These are phyloP conservation scores for Xylariaceae sp. DNA, from an alignment of 2,329 filamentous ascomycete genomes.

Conservation along the genomic window DNA sequence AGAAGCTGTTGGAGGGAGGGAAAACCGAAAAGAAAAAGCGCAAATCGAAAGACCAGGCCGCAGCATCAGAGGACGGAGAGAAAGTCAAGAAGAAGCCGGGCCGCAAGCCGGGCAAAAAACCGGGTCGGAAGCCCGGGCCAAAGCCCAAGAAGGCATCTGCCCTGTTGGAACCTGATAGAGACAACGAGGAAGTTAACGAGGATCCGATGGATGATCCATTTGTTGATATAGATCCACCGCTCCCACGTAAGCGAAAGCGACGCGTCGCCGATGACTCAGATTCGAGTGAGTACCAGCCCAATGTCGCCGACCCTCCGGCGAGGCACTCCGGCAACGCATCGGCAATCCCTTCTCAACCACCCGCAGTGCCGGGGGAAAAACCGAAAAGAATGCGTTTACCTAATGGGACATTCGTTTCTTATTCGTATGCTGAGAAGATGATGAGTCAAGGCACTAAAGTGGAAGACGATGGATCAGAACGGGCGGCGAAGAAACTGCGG, in stretches of 20 bases:
- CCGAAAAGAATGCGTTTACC: constrained; percentile 16
- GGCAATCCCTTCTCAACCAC: constrained; percentile 4
- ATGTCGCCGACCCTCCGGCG: constrained; percentile 24
- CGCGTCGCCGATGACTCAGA: constrained; percentile 24
- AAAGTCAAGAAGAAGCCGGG: constrained; percentile 30
- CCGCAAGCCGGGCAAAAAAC: constrained; percentile 31
- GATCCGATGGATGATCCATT: constrained; percentile 27
- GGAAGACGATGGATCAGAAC: constrained; percentile 23
- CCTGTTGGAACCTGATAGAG: constrained; percentile 27
- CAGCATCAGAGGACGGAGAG: constrained; percentile 23
- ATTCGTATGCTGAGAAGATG: constrained; percentile 7
- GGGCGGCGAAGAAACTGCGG: constrained; percentile 23
- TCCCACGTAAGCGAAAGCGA: constrained; percentile 30
- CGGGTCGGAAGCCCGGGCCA: constrained; percentile 29
- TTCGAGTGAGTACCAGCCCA: constrained; percentile 29
- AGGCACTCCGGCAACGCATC: constrained; percentile 21
- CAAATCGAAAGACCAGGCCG: constrained; percentile 29
- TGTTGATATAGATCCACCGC: constrained; percentile 18
- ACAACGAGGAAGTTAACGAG: constrained; percentile 27
- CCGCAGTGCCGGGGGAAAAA: constrained; percentile 1
- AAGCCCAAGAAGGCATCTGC: constrained; percentile 34
- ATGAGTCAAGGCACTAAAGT: constrained; percentile 14
- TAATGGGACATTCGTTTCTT: constrained; percentile 19
- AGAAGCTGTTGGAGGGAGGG: constrained; percentile 46
- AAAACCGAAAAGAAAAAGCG: constrained; percentile 34